phyloP scores from a whole-genome alignment of 345 rosid species.

The Toxicodendron radicans region DNA sequence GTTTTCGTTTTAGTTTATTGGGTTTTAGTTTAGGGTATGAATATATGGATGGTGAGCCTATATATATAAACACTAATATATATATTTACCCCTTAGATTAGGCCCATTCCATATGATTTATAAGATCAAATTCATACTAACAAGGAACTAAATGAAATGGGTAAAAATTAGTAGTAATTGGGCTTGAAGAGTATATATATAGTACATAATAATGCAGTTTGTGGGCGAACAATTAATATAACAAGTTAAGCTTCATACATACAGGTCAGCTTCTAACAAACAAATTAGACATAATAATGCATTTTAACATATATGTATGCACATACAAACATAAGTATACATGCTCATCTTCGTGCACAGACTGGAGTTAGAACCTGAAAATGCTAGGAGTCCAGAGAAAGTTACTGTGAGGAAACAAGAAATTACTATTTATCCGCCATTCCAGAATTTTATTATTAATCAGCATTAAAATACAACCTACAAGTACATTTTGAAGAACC shows the following conservation, averaged over 20 bases:
- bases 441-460: neutral
- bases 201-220: too few species aligned
- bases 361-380: neutral
- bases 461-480: slow-evolving; percentile 66
- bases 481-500: slow-evolving; percentile 77
- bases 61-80: too few species aligned
- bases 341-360: neutral
- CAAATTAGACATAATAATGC: neutral
- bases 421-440: neutral
- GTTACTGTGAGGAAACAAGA: neutral
- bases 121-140: too few species aligned
- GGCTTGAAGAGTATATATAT: too few species aligned
- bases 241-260: too few species aligned
- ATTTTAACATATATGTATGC: neutral
- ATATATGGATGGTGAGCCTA: too few species aligned
- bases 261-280: neutral
- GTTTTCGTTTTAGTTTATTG: too few species aligned
- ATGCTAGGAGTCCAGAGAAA: neutral
- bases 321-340: neutral
- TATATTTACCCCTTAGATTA: too few species aligned
- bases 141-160: too few species aligned
- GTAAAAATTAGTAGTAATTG: too few species aligned
- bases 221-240: neutral
- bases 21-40: too few species aligned
- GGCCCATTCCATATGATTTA: too few species aligned